Evolutionary conservation across 345 rosid genomes (phyloP).

Genomic region (Firmiana major): DNA sequence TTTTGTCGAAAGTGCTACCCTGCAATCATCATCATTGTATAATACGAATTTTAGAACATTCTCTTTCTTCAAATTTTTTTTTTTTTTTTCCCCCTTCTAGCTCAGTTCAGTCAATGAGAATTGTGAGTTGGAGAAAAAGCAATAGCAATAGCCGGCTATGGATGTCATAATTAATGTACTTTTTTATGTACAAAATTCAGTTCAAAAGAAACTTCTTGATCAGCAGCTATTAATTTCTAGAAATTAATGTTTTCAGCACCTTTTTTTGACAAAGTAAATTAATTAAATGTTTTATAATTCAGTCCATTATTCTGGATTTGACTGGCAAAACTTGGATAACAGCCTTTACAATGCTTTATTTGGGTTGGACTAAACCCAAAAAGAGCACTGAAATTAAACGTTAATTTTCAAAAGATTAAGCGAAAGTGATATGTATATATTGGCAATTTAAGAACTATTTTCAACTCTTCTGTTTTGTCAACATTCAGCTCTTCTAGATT

Average conservation of each 20-base stretch:
- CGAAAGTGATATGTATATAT: not conserved
- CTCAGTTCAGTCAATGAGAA: not conserved
- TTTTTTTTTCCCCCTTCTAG: not conserved
- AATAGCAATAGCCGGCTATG: not conserved
- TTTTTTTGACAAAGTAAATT: not conserved
- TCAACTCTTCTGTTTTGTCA: too few species aligned
- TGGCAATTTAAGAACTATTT: too few species aligned
- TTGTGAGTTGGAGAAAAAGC: not conserved
- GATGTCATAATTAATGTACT: not conserved
- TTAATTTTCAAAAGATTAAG: not conserved
- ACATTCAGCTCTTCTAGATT: too few species aligned
- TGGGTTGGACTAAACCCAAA: not conserved
- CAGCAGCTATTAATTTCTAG: too few species aligned
- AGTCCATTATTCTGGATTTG: not conserved
- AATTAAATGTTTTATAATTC: not conserved
- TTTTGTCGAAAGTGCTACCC: not conserved
- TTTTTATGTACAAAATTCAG: not conserved
- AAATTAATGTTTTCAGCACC: not conserved
- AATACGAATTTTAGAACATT: not conserved
- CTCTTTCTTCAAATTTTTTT: not conserved
- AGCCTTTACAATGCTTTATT: not conserved
- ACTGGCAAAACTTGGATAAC: not conserved
- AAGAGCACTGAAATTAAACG: not conserved
- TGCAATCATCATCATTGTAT: too few species aligned
- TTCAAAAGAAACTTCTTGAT: not conserved